A percentile compares a stretch with the other conserved stretches of the same genome.
Evolutionary conservation across 2,329 filamentous ascomycete genomes (phyloP).

Genomic region (Cytospora chrysosperma): DNA sequence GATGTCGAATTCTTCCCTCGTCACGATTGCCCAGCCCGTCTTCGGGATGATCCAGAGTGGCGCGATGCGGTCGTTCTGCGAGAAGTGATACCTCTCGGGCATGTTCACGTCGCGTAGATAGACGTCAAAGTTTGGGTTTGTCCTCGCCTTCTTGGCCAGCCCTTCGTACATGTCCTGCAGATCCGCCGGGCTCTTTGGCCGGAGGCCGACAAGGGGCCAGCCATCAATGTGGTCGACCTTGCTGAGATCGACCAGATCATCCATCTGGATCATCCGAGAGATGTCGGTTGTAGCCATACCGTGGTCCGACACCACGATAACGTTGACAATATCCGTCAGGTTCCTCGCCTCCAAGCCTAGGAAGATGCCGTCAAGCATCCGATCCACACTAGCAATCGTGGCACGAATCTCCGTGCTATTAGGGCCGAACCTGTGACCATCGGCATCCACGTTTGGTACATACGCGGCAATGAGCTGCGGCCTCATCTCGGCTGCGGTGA

Average conservation of each 20-base stretch:
- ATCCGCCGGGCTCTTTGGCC: constrained; percentile 69
- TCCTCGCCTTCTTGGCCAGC: constrained; percentile 54
- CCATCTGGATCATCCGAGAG: constrained; percentile 78
- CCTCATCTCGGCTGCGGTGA: constrained; percentile 54
- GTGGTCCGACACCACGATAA: constrained; percentile 95
- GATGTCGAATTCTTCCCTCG: constrained; percentile 75
- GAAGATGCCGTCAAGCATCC: constrained; percentile 77
- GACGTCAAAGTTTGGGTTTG: constrained; percentile 74
- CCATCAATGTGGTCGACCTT: constrained; percentile 85
- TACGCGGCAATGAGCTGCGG: constrained; percentile 94
- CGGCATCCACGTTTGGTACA: constrained; percentile 85
- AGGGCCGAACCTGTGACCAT: constrained; percentile 85
- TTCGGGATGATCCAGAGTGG: constrained; percentile 93
- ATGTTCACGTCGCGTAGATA: constrained; percentile 85
- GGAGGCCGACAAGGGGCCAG: constrained; percentile 88
- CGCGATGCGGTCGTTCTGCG: constrained; percentile 82
- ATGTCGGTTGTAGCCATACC: constrained; percentile 94
- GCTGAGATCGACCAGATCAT: constrained; percentile 77
- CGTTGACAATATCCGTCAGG: constrained; percentile 84
- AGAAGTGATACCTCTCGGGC: constrained; percentile 91
- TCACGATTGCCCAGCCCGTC: constrained; percentile 88
- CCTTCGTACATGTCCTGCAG: constrained; percentile 66
- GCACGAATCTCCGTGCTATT: constrained; percentile 87
- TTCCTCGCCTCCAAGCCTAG: constrained; percentile 76
- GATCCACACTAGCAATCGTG: constrained; percentile 78